Conservation (phyloP, 192 early-diverging fungal species). For the Rhizoclosmatium globosum region DNA sequence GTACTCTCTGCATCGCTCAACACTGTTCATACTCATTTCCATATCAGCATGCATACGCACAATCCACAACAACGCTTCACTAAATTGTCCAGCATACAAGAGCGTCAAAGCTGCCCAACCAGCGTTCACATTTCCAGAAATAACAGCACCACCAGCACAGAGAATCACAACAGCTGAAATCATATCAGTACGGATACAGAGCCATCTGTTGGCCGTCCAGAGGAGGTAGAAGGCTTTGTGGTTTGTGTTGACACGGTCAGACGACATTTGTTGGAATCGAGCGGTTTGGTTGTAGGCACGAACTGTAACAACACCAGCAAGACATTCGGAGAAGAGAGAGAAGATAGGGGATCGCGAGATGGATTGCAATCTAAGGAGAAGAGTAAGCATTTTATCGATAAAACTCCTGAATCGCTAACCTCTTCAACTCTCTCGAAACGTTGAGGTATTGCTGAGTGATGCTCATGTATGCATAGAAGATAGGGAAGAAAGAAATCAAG, state of each 20-base stretch:
- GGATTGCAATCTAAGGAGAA: slow-evolving; percentile 66
- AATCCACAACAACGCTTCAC: slow-evolving; percentile 80
- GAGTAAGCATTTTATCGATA: not conserved
- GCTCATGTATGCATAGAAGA: slow-evolving; percentile 56
- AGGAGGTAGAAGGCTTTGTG: slow-evolving; percentile 45
- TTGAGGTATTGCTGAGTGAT: slow-evolving; percentile 79
- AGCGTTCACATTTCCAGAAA: slow-evolving; percentile 68
- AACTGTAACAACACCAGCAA: slow-evolving; percentile 58
- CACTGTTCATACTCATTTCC: slow-evolving; percentile 88
- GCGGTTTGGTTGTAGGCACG: slow-evolving; percentile 54
- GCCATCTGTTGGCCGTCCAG: slow-evolving; percentile 68
- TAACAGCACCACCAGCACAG: slow-evolving; percentile 73
- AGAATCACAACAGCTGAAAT: slow-evolving; percentile 82
- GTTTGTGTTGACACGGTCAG: slow-evolving; percentile 37
- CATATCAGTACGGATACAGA: slow-evolving; percentile 84
- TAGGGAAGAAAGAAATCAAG: slow-evolving; percentile 24
- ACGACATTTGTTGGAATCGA: slow-evolving; percentile 58
- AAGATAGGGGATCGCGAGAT: slow-evolving; percentile 78
- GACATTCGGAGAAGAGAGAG: slow-evolving; percentile 81
- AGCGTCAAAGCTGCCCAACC: slow-evolving; percentile 87
- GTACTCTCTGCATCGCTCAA: slow-evolving; percentile 89
- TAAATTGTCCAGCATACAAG: slow-evolving; percentile 83
- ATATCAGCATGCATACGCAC: slow-evolving; percentile 73
- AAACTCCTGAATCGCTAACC: not conserved
- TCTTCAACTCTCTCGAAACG: slow-evolving; percentile 77